These are phyloP conservation scores for Nemania sp. DNA, from an alignment of 2,329 filamentous ascomycete genomes.

Conservation along the genomic window DNA sequence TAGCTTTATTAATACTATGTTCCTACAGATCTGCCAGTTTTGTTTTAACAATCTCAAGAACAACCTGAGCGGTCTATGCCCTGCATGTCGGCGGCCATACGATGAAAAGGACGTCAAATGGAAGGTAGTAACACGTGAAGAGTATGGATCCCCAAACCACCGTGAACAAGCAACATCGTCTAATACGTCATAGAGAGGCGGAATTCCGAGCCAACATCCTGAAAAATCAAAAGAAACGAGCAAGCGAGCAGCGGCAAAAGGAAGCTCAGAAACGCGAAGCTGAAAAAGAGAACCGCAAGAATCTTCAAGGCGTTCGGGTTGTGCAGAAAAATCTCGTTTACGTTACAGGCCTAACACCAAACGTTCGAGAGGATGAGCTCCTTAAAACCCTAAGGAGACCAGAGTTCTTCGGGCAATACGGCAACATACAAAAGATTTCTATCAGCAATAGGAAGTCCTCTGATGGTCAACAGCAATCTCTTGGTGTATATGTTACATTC, in stretches of 20 bases:
- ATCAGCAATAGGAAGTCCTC: slow-evolving; percentile 93
- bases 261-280: slow-evolving; percentile 97
- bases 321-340: slow-evolving; percentile 99
- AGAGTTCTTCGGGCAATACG: slow-evolving; percentile 98
- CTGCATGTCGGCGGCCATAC: slow-evolving; percentile 95
- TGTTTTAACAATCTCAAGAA: slow-evolving; percentile 99
- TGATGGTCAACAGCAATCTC: slow-evolving; percentile 81
- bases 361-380: slow-evolving; percentile 90
- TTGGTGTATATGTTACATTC: slow-evolving; percentile 99
- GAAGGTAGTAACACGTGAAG: slow-evolving; percentile 93
- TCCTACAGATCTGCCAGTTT: slow-evolving; percentile 91
- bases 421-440: slow-evolving; percentile 98
- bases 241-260: slow-evolving; percentile 85
- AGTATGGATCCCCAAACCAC: slow-evolving; percentile 69
- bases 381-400: slow-evolving; percentile 89
- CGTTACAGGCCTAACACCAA: slow-evolving; percentile 92
- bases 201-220: slow-evolving; percentile 82
- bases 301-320: slow-evolving; percentile 92
- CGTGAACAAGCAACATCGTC: slow-evolving; percentile 40
- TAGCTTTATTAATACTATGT: slow-evolving; percentile 32
- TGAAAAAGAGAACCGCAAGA: slow-evolving; percentile 94
- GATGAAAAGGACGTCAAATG: slow-evolving; percentile 98
- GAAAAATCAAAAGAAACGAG: slow-evolving; percentile 93
- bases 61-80: slow-evolving; percentile 96
- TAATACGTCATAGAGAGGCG: slow-evolving; percentile 66